Evolutionary conservation across 176 grass and related monocot species (phyloP), one percentile per base, ranked within the genome.

Genomic region (Miscanthus lutarioriparius): DNA sequence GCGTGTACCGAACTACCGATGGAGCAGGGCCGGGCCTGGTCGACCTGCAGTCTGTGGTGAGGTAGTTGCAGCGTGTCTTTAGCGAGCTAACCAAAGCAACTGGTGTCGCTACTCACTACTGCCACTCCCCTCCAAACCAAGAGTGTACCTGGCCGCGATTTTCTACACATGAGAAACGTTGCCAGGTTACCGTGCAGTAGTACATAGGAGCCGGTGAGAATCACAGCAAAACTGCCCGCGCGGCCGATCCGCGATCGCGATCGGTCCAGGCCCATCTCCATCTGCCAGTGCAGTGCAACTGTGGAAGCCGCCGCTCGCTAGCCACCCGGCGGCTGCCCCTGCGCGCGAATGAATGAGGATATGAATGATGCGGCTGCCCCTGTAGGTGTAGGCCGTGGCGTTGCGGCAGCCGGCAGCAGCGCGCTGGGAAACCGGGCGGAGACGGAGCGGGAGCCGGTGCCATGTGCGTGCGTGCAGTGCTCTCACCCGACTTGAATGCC

Each of bases 401-500:
- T 26, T 0, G 77, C 77, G 23, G 40, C 62, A n/a, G 59, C 59
- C 4, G 38, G 68, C 67, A 68, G 17, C 45, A 10, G 38, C 68
- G 69, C 12, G 69, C 10, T 43, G 70, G 39, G 39, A 4, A 14
- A 16, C 15, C n/a, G n/a, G n/a, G n/a, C 3, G 15, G 45, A 22
- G 22, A 16, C 16, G 65, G 47, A 49, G 63, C 5, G 4, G 35
- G 3, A 4, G 76, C 76, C 61, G 78, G 45, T 70, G 79, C 44
- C 79, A 69, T 81, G 79, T 81, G 79, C 79, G 64, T 45, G 75
- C 28, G 81, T 26, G 83, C 71, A 74, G 71, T 3, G 84, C 63
- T 79, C 30, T 38, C 69, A 38, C 74, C 40, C 4, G 35, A 43
- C 58, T 82, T 90, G 83, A 78, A 78, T 90, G 88, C 88, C 43